Conservation (phyloP, 805 yeast species). For the Candida railenensis region DNA sequence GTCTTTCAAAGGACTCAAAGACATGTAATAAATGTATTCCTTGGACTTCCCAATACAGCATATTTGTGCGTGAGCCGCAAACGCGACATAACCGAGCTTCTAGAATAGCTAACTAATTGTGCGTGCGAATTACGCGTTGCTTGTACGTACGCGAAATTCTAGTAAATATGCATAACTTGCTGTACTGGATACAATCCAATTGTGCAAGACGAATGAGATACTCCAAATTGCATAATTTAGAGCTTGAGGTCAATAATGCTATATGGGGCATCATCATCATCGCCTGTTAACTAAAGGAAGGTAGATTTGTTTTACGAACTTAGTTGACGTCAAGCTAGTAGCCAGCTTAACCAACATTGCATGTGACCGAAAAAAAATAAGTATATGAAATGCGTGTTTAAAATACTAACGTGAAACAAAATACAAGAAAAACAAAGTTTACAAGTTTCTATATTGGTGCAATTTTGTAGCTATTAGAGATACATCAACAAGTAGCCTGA, state of each 20-base stretch:
- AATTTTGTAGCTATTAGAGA: background rate
- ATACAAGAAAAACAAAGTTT: background rate
- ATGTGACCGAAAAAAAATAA: background rate
- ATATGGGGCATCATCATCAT: no score
- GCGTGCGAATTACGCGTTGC: background rate
- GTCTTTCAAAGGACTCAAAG: background rate
- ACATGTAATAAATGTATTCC: background rate
- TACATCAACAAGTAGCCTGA: background rate
- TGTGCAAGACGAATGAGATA: background rate
- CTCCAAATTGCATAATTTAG: background rate
- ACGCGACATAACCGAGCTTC: constrained; percentile 2
- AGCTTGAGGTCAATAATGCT: no score
- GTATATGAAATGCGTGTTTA: background rate
- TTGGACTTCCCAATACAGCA: background rate
- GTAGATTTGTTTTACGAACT: background rate
- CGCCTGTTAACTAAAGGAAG: no score
- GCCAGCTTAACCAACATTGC: background rate
- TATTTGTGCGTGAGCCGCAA: background rate
- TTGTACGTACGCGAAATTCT: background rate
- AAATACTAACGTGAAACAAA: constrained; percentile 3
- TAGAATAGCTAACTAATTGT: constrained; percentile 1
- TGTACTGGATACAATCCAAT: background rate
- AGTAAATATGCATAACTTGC: background rate
- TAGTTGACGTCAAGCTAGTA: background rate
- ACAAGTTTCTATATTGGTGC: background rate